phyloP scores from a whole-genome alignment of 1,139 yeast species.

The Blastobotrys aristatus region DNA sequence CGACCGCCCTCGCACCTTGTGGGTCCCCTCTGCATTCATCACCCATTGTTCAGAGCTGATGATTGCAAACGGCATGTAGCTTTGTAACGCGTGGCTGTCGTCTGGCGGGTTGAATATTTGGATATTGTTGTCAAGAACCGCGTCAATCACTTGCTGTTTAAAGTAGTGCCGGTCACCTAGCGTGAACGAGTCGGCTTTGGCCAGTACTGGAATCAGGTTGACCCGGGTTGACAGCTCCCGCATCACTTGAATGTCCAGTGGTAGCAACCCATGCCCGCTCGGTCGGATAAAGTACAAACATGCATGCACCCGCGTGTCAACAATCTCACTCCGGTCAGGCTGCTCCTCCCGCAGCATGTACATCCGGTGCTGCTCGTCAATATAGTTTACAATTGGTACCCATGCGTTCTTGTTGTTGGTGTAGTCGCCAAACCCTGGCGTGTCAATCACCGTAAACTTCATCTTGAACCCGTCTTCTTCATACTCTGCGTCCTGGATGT shows the following conservation, averaged over 20 bases:
- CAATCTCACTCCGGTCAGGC: slow-evolving; percentile 48
- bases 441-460: slow-evolving; percentile 53
- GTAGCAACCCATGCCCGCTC: slow-evolving; percentile 46
- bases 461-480: slow-evolving; percentile 50
- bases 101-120: slow-evolving; percentile 10
- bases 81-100: background rate
- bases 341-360: slow-evolving; percentile 66
- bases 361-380: slow-evolving; percentile 56
- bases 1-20: slow-evolving; percentile 54
- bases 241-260: slow-evolving; percentile 66
- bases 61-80: slow-evolving; percentile 53
- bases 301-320: slow-evolving; percentile 65
- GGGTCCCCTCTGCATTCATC: slow-evolving; percentile 33
- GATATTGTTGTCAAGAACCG: slow-evolving; percentile 48
- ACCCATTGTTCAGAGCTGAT: slow-evolving; percentile 44
- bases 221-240: slow-evolving; percentile 58
- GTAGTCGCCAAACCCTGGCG: slow-evolving; percentile 78
- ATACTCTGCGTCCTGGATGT: slow-evolving; percentile 41
- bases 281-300: slow-evolving; percentile 71
- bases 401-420: slow-evolving; percentile 55
- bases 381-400: slow-evolving; percentile 52
- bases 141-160: slow-evolving; percentile 43
- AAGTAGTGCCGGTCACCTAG: slow-evolving; percentile 35
- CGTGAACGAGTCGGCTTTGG: slow-evolving; percentile 69
- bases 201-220: slow-evolving; percentile 69